Evolutionary conservation across 176 grass and related monocot genomes (phyloP), one percentile per base, ranked within the genome.

Genomic region (Lolium perenne): DNA sequence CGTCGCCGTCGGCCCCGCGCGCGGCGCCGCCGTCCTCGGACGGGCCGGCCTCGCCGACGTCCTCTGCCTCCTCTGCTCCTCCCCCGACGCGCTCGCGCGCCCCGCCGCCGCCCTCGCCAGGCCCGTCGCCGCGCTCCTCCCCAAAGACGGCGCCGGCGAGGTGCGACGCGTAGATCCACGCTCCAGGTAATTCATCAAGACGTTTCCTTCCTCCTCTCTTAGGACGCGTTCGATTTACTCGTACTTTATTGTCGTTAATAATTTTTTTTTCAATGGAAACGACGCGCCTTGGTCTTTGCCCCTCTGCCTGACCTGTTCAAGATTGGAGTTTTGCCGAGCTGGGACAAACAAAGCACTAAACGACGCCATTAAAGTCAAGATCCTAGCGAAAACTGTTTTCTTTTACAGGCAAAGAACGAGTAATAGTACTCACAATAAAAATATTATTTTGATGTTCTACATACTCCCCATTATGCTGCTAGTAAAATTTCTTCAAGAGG

Each of bases 31-130:
- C 51, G 75, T 94, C 38, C 82, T 49, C 10, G 83, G 74, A 26
- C 88, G 86, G 57, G 62, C 92, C 38, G 87, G 92, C 18, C 81
- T 88, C 84, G 84, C 90, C 18, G 95, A 97, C 89, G 73, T 94
- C 71, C 77, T 97, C 84, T 97, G 90, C 78, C 91, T 87, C 84
- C 90, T 97, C 74, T 97, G 92, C 79, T 70, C 84, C 47, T 71
- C 83, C n/a, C 88, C 71, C 3, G 72, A 64, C 0, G 89, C 87
- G 82, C 88, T 89, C 59, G 69, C 80, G 7, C 83, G 65, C 23
- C 95, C 92, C 15, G 35, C 73, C 64, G 83, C 59, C 15, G 86
- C 79, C 22, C 87, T 94, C 74, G 66, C 79, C 16, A 82, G 68
- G 81, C 86, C 92, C 26, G 47, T 92, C 60, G 80, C 92, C 38